phyloP scores from a whole-genome alignment of 805 yeast species.

The Ogataea ganodermae region DNA sequence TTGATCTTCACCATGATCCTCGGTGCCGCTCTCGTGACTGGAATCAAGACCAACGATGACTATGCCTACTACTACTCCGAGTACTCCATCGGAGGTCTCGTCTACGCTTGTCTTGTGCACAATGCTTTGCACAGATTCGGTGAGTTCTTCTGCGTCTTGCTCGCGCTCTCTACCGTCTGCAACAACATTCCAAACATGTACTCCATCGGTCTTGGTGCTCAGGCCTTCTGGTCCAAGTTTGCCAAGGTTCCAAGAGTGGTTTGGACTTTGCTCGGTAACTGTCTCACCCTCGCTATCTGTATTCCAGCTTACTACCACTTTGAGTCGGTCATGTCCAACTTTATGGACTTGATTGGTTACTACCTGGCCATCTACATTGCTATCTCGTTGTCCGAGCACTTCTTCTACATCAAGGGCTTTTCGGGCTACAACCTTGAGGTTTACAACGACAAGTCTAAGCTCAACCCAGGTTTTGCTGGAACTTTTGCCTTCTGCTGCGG shows the following conservation, averaged over 20 bases:
- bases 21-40: slow-evolving; percentile 86
- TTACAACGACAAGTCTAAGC: slow-evolving; percentile 55
- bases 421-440: slow-evolving; percentile 62
- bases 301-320: slow-evolving; percentile 85
- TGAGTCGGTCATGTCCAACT: slow-evolving; percentile 71
- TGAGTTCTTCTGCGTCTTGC: slow-evolving; percentile 80
- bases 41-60: slow-evolving; percentile 46
- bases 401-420: slow-evolving; percentile 68
- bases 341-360: slow-evolving; percentile 90
- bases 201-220: slow-evolving; percentile 85
- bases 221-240: slow-evolving; percentile 77
- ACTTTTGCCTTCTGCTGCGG: slow-evolving; percentile 77
- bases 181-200: slow-evolving; percentile 94
- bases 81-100: slow-evolving; percentile 77
- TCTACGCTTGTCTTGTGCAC: slow-evolving; percentile 73
- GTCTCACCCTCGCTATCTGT: slow-evolving; percentile 77
- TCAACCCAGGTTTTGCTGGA: slow-evolving; percentile 83
- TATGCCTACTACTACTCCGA: slow-evolving; percentile 54
- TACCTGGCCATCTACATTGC: slow-evolving; percentile 85
- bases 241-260: slow-evolving; percentile 75
- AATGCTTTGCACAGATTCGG: slow-evolving; percentile 88
- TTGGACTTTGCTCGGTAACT: slow-evolving; percentile 81
- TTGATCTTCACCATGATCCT: slow-evolving; percentile 70
- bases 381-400: slow-evolving; percentile 78
- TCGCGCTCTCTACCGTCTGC: slow-evolving; percentile 85